These are phyloP conservation scores for Kluyveromyces sp. DNA, from an alignment of 1,139 yeast genomes.

Conservation along the genomic window DNA sequence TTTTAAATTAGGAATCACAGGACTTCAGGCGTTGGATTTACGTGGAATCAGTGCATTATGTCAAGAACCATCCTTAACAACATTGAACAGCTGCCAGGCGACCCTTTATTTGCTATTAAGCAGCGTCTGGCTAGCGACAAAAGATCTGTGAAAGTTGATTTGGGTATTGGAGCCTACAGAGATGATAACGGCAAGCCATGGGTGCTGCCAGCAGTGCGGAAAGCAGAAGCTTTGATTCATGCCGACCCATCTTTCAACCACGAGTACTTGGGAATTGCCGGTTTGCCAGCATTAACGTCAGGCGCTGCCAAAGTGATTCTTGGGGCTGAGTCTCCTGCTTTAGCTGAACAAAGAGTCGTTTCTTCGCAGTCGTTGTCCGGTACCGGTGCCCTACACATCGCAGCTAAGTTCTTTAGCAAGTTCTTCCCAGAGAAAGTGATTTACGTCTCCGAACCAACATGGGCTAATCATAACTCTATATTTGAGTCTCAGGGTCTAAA, in stretches of 20 bases:
- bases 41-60: constrained; percentile 4
- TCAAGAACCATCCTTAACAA: constrained; percentile 35
- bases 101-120: constrained; percentile 77
- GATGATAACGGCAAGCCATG: constrained; percentile 90
- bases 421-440: constrained; percentile 44
- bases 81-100: constrained; percentile 61
- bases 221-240: constrained; percentile 56
- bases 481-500: constrained; percentile 61
- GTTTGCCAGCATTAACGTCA: constrained; percentile 59
- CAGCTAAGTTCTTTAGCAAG: constrained; percentile 60
- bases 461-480: constrained; percentile 92
- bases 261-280: constrained; percentile 83
- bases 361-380: constrained; percentile 89
- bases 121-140: constrained; percentile 64
- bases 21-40: too few relatives aligned
- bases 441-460: constrained; percentile 83
- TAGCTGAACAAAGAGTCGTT: constrained; percentile 49
- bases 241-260: constrained; percentile 67
- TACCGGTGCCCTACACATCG: constrained; percentile 91
- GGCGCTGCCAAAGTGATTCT: constrained; percentile 77
- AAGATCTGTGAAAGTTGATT: constrained; percentile 59
- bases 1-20: too few relatives aligned
- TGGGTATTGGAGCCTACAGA: constrained; percentile 95
- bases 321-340: constrained; percentile 56
- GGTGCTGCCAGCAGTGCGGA: constrained; percentile 78